Conservation (phyloP, 176 grass and related monocot species). For the Poa pratensis region DNA sequence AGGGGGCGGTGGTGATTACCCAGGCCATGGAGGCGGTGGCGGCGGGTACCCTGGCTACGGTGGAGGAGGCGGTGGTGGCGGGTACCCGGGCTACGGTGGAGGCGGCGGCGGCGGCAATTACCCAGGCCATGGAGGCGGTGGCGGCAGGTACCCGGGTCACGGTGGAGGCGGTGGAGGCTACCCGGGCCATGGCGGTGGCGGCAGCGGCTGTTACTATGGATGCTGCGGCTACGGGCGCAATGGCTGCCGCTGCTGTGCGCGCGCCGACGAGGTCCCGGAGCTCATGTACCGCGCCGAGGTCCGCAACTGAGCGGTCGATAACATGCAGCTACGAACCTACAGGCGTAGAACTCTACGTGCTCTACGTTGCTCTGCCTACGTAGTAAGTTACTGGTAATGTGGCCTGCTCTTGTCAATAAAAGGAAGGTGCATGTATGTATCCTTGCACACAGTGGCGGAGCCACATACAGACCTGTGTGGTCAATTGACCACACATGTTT, state of each 20-base stretch:
- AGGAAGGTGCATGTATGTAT: background rate
- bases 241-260: slow-evolving; percentile 65
- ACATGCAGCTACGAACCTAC: background rate
- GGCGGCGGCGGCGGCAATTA: background rate
- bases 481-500: too few relatives aligned
- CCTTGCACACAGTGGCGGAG: background rate
- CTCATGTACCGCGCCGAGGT: slow-evolving; percentile 54
- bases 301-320: slow-evolving; percentile 37
- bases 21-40: slow-evolving; percentile 26
- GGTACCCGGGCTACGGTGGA: background rate
- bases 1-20: slow-evolving; percentile 37
- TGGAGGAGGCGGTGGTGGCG: background rate
- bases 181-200: background rate
- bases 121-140: background rate
- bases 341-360: background rate
- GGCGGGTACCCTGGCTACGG: background rate
- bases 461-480: too few relatives aligned
- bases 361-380: background rate
- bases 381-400: background rate
- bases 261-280: slow-evolving; percentile 58
- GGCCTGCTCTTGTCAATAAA: background rate
- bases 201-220: slow-evolving; percentile 23
- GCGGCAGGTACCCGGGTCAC: too few relatives aligned
- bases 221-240: slow-evolving; percentile 52
- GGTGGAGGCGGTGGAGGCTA: background rate